Percentiles rank a stretch among this genome's conserved stretches.
These are phyloP conservation scores for Lentinula aciculospora DNA, from an alignment of 768 basidiomycete genomes.

Conservation along the genomic window DNA sequence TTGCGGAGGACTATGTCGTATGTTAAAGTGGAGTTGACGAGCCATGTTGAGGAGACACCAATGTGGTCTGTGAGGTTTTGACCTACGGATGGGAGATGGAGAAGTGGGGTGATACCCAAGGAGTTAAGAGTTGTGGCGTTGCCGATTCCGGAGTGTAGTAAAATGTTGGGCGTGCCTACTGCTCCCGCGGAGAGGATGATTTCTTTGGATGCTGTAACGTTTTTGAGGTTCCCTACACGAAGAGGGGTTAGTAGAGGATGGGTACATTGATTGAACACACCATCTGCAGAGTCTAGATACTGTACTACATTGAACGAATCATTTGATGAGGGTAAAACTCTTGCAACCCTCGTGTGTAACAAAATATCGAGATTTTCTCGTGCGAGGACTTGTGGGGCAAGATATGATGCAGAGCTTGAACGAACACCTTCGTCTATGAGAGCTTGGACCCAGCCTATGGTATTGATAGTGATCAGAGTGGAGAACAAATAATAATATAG, in stretches of 20 bases:
- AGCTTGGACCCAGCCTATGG: conserved; percentile 17
- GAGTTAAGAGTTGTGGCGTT: conserved; percentile 12
- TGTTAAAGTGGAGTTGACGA: conserved; percentile 21
- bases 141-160: conserved; percentile 30
- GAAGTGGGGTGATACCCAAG: conserved; percentile 17
- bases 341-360: conserved; percentile 22
- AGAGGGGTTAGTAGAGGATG: too few species aligned
- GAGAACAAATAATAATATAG: background rate
- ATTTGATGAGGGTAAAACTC: conserved; percentile 15
- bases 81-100: conserved; percentile 25
- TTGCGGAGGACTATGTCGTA: conserved; percentile 20
- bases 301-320: conserved; percentile 19
- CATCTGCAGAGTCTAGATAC: conserved; percentile 7
- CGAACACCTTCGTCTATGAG: conserved; percentile 21
- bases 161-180: conserved; percentile 27
- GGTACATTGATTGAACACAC: background rate
- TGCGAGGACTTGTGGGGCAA: conserved; percentile 15
- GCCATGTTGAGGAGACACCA: conserved; percentile 17
- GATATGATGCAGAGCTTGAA: conserved; percentile 25
- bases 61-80: conserved; percentile 27
- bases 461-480: background rate
- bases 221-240: background rate
- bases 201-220: conserved; percentile 16
- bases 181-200: conserved; percentile 31
- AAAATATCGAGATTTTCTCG: conserved; percentile 25